Conservation (phyloP, 225 moss, liverwort and hornwort genomes). For the Neckera pumila region DNA sequence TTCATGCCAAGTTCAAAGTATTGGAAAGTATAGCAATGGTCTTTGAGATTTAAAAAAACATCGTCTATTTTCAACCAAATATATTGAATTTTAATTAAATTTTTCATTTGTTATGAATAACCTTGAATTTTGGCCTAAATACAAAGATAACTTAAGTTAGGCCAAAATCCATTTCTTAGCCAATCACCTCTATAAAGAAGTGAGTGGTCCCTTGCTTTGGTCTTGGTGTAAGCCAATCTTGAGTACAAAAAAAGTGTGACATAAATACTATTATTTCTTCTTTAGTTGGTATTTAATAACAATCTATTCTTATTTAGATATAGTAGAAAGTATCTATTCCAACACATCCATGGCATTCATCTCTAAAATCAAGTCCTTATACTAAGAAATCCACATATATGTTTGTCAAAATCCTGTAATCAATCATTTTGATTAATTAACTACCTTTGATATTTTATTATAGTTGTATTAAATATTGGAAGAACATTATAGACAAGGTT, state of each 20-base stretch:
- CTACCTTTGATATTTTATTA: neutral
- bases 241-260: too few species aligned
- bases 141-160: neutral
- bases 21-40: neutral
- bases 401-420: fast-evolving
- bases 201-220: neutral
- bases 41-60: neutral
- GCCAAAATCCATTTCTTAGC: too few species aligned
- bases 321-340: too few species aligned
- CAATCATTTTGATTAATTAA: neutral
- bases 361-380: neutral
- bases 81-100: neutral
- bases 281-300: neutral
- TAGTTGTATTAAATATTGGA: neutral
- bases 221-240: neutral
- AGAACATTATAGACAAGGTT: neutral
- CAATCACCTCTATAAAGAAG: neutral
- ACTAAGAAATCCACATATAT: too few species aligned
- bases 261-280: fast-evolving
- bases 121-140: neutral
- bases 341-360: neutral
- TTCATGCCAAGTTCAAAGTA: neutral
- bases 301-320: neutral
- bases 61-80: fast-evolving
- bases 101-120: neutral